These are phyloP conservation scores for Fusarium guadeloupense DNA, from an alignment of 2,329 filamentous ascomycete genomes.

Conservation along the genomic window DNA sequence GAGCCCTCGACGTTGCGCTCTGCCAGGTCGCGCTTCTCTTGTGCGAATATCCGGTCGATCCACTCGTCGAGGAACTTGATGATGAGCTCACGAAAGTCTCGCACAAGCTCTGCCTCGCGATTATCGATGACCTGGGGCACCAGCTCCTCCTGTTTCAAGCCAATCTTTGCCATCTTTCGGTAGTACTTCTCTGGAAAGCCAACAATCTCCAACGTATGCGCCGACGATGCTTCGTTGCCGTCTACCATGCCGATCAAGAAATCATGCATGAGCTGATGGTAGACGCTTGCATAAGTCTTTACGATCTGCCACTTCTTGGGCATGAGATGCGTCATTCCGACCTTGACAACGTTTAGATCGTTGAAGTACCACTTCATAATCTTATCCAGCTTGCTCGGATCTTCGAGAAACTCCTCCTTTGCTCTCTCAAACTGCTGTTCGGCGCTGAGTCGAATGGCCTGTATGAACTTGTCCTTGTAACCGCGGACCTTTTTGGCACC, in stretches of 20 bases:
- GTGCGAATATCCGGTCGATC: slow-evolving; percentile 90
- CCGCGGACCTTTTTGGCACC: slow-evolving; percentile 91
- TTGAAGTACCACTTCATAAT: slow-evolving; percentile 97
- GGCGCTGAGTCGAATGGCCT: slow-evolving; percentile 78
- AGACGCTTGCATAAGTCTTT: slow-evolving; percentile 87
- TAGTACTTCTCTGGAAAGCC: slow-evolving; percentile 98
- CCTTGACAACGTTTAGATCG: slow-evolving; percentile 91
- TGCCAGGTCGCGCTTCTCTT: slow-evolving; percentile 83
- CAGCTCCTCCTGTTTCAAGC: slow-evolving; percentile 79
- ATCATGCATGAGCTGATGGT: slow-evolving; percentile 95
- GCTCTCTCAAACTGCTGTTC: slow-evolving; percentile 77
- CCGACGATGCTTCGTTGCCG: slow-evolving; percentile 83
- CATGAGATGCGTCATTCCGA: slow-evolving; percentile 91
- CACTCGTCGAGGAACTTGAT: slow-evolving; percentile 96
- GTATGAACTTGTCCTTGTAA: slow-evolving; percentile 95
- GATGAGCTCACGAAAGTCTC: slow-evolving; percentile 94
- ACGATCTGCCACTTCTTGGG: slow-evolving; percentile 97
- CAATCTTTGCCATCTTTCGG: slow-evolving; percentile 91
- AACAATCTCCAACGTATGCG: slow-evolving; percentile 89
- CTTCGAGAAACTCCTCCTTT: slow-evolving; percentile 79
- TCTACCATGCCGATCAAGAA: slow-evolving; percentile 86
- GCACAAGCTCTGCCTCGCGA: slow-evolving; percentile 87
- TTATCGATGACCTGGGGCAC: slow-evolving; percentile 89
- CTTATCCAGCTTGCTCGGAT: slow-evolving; percentile 86
- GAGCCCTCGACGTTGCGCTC: slow-evolving; percentile 77